phyloP scores from a whole-genome alignment of 2,329 filamentous ascomycete genomes.

The Spiromastix sp. region DNA sequence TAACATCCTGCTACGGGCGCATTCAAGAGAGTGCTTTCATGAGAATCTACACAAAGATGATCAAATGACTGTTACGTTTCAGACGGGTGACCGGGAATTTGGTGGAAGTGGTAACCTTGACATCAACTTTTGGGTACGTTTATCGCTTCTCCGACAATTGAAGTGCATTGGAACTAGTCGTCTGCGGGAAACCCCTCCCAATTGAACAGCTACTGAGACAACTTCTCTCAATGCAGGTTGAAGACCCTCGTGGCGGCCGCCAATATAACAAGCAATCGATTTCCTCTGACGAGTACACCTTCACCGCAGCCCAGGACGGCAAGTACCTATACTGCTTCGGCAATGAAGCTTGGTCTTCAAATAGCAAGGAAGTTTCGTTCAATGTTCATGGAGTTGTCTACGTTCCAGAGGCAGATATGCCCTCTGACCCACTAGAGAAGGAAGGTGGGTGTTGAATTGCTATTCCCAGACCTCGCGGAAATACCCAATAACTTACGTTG shows the following conservation, averaged over 20 bases:
- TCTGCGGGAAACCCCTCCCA: too few species aligned
- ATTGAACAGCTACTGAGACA: conserved; percentile 2
- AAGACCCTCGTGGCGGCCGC: conserved; percentile 65
- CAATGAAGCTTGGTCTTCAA: conserved; percentile 95
- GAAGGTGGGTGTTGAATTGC: conserved; percentile 57
- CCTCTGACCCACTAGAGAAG: conserved; percentile 77
- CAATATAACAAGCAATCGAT: conserved; percentile 70
- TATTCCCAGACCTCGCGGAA: background rate
- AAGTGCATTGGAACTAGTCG: too few species aligned
- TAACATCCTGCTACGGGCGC: conserved; percentile 89
- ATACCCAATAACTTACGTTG: background rate
- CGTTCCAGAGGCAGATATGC: conserved; percentile 75
- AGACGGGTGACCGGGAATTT: conserved; percentile 94
- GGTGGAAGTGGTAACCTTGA: conserved; percentile 89
- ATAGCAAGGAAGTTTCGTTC: conserved; percentile 96
- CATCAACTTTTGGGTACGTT: conserved; percentile 90
- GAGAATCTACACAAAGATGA: conserved; percentile 87
- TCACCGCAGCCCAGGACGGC: conserved; percentile 74
- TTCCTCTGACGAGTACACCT: conserved; percentile 87
- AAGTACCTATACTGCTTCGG: conserved; percentile 97
- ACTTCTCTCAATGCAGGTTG: conserved; percentile 47
- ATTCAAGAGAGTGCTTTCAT: conserved; percentile 96
- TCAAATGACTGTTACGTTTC: conserved; percentile 97
- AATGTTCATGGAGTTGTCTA: conserved; percentile 99
- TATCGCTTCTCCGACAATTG: too few species aligned